phyloP scores from a whole-genome alignment of 2,329 filamentous ascomycete species.

The Claviceps humidiphila region DNA sequence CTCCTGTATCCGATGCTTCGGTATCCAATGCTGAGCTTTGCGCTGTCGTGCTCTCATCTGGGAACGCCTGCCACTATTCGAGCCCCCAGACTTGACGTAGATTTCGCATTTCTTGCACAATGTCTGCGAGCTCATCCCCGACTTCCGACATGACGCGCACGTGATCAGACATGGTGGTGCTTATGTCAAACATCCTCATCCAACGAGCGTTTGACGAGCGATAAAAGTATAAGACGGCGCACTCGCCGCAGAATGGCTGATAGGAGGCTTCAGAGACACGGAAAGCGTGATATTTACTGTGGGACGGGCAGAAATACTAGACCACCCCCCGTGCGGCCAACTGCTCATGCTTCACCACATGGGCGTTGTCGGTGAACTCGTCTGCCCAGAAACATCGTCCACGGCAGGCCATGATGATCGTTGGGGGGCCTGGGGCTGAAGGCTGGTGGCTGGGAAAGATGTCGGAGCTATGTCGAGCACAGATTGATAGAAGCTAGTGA shows the following conservation, averaged over 20 bases:
- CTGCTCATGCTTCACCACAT: slow-evolving; percentile 11
- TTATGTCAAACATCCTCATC: slow-evolving; percentile 11
- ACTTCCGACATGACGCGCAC: neutral
- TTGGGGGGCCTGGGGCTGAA: neutral
- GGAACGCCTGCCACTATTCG: neutral
- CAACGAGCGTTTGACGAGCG: slow-evolving; percentile 8
- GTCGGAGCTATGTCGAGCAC: neutral
- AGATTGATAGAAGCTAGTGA: neutral
- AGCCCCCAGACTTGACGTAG: neutral
- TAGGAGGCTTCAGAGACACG: neutral
- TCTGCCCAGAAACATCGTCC: slow-evolving; percentile 13
- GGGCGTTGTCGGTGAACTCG: neutral
- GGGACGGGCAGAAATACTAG: slow-evolving; percentile 19
- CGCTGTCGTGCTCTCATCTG: neutral
- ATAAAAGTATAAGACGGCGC: slow-evolving; percentile 17
- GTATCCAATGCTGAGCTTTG: no score
- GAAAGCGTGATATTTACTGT: slow-evolving; percentile 17
- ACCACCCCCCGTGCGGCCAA: slow-evolving; percentile 9
- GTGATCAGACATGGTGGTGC: slow-evolving; percentile 2
- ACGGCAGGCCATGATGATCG: slow-evolving; percentile 11
- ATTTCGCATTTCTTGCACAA: slow-evolving; percentile 3
- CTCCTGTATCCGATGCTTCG: no score
- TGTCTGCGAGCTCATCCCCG: slow-evolving; percentile 1
- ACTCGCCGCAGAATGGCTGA: slow-evolving; percentile 22
- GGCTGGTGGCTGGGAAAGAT: neutral